phyloP scores from a whole-genome alignment of 2,329 filamentous ascomycete genomes.

The Aspergillus sp. region DNA sequence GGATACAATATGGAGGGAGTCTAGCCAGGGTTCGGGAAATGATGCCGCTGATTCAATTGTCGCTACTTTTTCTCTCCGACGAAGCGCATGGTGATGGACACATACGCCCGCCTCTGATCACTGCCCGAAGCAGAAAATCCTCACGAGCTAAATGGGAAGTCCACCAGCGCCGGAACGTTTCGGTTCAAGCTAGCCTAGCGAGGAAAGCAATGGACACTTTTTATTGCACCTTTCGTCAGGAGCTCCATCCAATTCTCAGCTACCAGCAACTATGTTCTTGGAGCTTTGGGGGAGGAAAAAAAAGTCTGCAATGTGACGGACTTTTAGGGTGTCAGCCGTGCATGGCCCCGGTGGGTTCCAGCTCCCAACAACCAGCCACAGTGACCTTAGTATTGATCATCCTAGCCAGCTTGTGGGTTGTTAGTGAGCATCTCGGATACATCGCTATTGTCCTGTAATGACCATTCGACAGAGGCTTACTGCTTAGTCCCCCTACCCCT shows the following conservation, averaged over 20 bases:
- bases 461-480: conserved; percentile 5
- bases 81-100: conserved; percentile 19
- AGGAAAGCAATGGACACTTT: conserved; percentile 15
- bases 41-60: conserved; percentile 11
- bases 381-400: conserved; percentile 4
- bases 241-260: conserved; percentile 9
- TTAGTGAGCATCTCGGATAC: conserved; percentile 9
- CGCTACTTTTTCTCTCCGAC: conserved; percentile 17
- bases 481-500: neutral
- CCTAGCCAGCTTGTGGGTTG: conserved; percentile 10
- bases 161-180: conserved; percentile 19
- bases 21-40: conserved; percentile 8
- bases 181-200: conserved; percentile 13
- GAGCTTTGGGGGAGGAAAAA: neutral
- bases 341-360: conserved; percentile 7
- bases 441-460: conserved; percentile 1
- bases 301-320: conserved; percentile 1
- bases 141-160: conserved; percentile 17
- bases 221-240: conserved; percentile 12
- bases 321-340: conserved; percentile 13
- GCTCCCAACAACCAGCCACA: neutral
- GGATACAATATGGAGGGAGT: neutral
- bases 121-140: conserved; percentile 26
- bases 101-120: conserved; percentile 23
- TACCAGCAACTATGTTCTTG: neutral